Evolutionary conservation across 192 early-diverging fungal genomes (phyloP), one percentile per base, ranked within the genome.

Genomic region (Geranomyces michiganensis): DNA sequence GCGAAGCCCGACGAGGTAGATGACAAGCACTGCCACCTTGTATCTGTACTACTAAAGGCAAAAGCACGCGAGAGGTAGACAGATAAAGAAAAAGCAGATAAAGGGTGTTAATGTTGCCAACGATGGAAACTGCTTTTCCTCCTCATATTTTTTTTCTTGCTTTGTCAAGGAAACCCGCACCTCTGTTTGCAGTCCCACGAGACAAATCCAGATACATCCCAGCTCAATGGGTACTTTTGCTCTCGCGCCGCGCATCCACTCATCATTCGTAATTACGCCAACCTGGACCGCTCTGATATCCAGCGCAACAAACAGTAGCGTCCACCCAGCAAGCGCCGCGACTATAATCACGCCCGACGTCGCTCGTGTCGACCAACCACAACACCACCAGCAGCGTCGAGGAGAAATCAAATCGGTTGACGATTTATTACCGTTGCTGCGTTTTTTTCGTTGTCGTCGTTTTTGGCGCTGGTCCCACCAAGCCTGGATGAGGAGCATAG

Each of bases 231-330:
- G 51, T 8, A 55, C 51, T 14, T 15, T 3, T 14, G 21, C 51
- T 15, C 14, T 55, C 51, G 51, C 3, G 15, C 3, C 26, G 8
- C 51, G 19, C 51, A 55, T 6, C 51, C 4, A 14, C 15, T 55
- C 51, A 8, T 55, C 51, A 8, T 24, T 6, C 21, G 51, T 8
- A 8, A 15, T 15, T 4, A 8, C 6, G 21, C 51, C 51, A 9
- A 4, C 26, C 51, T 55, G 19, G 7, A 55, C 21, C 4, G 51
- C 51, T 6, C 4, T n/a, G 7, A 55, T 27, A 55, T 55, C 51
- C 51, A 55, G 51, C 51, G 21, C 51, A n/a, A 27, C 21, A 55
- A 55, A 55, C 51, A 55, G 26, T n/a, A 60, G 4, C 31, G 58
- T 60, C 58, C 24, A 32, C 2, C 58, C 24, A 19, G 31, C 17